Evolutionary conservation across 164 flowering plant genomes (phyloP).

Genomic region (Tetrastigma voinierianum): DNA sequence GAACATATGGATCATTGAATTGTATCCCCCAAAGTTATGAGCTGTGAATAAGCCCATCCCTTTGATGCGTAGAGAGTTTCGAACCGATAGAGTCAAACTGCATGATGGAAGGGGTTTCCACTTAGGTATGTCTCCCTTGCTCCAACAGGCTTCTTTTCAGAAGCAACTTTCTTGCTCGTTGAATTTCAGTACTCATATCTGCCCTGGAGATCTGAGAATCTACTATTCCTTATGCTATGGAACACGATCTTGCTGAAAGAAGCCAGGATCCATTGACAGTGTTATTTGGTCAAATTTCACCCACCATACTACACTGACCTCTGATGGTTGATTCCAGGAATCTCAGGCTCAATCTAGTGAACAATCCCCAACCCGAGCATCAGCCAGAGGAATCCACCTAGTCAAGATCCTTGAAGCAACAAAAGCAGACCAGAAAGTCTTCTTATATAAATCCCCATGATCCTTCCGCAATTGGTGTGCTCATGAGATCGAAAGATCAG

Average conservation of each 20-base stretch:
- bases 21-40: slow-evolving; percentile 37
- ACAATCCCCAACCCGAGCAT: slow-evolving; percentile 55
- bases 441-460: slow-evolving; percentile 47
- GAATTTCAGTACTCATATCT: slow-evolving; percentile 50
- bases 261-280: slow-evolving; percentile 34
- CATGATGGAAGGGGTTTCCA: slow-evolving; percentile 42
- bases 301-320: slow-evolving; percentile 31
- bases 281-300: slow-evolving; percentile 52
- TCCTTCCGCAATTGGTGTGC: slow-evolving; percentile 55
- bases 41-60: slow-evolving; percentile 36
- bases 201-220: slow-evolving; percentile 17
- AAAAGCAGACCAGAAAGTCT: slow-evolving; percentile 25
- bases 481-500: slow-evolving; percentile 27
- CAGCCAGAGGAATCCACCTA: slow-evolving; percentile 14
- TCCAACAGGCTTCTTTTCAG: slow-evolving; percentile 12
- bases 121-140: slow-evolving; percentile 35
- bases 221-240: slow-evolving; percentile 13
- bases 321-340: slow-evolving; percentile 45
- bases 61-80: slow-evolving; percentile 8
- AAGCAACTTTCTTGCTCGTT: slow-evolving; percentile 33
- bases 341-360: slow-evolving; percentile 43
- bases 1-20: slow-evolving; percentile 20
- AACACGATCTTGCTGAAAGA: slow-evolving; percentile 38
- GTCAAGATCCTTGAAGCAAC: slow-evolving; percentile 48
- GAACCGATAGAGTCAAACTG: slow-evolving; percentile 38